Conservation (phyloP, 2,329 filamentous ascomycete genomes). For the Cephalotrichum gorgonifer region DNA sequence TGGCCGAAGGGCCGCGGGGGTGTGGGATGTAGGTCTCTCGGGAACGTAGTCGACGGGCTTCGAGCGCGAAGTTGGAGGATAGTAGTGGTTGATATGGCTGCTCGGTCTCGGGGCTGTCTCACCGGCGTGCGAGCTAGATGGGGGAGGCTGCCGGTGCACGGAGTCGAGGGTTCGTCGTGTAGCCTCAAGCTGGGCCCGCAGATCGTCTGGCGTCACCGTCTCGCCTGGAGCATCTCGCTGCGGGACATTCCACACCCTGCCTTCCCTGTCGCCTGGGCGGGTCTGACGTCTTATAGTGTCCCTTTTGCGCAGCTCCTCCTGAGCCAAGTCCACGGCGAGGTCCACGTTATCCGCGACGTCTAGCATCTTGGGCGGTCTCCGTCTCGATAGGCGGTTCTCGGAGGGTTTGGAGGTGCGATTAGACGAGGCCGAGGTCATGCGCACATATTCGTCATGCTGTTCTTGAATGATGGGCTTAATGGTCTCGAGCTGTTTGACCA, state of each 20-base stretch:
- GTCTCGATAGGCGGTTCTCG: conserved; percentile 10
- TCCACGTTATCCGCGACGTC: conserved; percentile 63
- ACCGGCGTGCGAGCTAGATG: neutral
- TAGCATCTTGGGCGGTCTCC: conserved; percentile 40
- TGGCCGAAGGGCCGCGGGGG: conserved; percentile 11
- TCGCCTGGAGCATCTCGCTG: conserved; percentile 39
- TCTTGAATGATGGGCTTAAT: conserved; percentile 70
- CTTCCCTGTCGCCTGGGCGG: conserved; percentile 30
- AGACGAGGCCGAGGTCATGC: neutral
- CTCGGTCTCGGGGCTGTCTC: neutral
- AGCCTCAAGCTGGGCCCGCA: conserved; percentile 42
- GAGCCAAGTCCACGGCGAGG: conserved; percentile 66
- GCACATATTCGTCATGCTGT: conserved; percentile 49
- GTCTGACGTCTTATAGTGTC: conserved; percentile 46
- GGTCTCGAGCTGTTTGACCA: conserved; percentile 62
- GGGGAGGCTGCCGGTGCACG: conserved; percentile 11
- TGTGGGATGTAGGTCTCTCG: neutral
- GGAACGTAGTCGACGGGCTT: conserved; percentile 34
- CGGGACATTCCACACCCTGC: conserved; percentile 45
- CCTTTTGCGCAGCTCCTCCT: conserved; percentile 59
- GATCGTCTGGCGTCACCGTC: conserved; percentile 18
- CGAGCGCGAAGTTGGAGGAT: conserved; percentile 46
- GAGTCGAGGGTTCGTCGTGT: conserved; percentile 35
- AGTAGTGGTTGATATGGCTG: conserved; percentile 16
- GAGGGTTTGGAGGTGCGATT: neutral